Conservation (phyloP, 1,284 basidiomycete species). For the Pseudozyma tsukubaensis region DNA sequence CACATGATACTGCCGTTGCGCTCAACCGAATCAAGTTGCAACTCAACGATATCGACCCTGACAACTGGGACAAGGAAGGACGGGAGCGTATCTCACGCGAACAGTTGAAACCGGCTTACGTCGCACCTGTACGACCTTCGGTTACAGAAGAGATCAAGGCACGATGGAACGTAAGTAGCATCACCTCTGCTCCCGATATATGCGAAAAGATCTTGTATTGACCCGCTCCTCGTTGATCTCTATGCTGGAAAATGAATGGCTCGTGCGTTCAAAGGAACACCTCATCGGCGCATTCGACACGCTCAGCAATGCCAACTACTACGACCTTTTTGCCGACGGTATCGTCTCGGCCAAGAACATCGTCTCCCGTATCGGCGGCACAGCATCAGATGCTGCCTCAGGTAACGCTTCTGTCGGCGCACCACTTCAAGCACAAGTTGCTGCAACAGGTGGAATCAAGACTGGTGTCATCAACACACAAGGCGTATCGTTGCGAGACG, state of each 20-base stretch:
- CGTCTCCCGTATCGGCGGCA: slow-evolving; percentile 15
- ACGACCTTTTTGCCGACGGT: slow-evolving; percentile 48
- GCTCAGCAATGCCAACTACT: slow-evolving; percentile 45
- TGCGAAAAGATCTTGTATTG: too few relatives aligned
- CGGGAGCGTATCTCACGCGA: slow-evolving; percentile 28
- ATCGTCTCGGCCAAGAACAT: slow-evolving; percentile 35
- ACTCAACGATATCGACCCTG: slow-evolving; percentile 53
- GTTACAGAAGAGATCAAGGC: slow-evolving; percentile 53
- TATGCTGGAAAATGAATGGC: too few relatives aligned
- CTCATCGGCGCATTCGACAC: slow-evolving; percentile 33
- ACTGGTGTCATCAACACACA: slow-evolving; percentile 49
- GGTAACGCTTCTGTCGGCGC: slow-evolving; percentile 13
- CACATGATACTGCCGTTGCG: slow-evolving; percentile 41
- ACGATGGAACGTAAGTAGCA: slow-evolving; percentile 49
- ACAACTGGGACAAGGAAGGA: slow-evolving; percentile 52
- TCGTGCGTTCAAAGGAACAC: slow-evolving; percentile 24
- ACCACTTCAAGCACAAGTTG: slow-evolving; percentile 28
- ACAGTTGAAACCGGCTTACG: slow-evolving; percentile 43
- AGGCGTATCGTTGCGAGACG: slow-evolving; percentile 38
- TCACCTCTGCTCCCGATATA: background rate
- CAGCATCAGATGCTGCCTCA: background rate
- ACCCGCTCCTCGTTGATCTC: background rate
- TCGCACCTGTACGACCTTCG: slow-evolving; percentile 36
- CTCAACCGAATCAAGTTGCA: slow-evolving; percentile 46
- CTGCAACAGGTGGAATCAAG: slow-evolving; percentile 41